Evolutionary conservation across 257 asterid genomes (phyloP).

Genomic region (Solanum chiquidenum): DNA sequence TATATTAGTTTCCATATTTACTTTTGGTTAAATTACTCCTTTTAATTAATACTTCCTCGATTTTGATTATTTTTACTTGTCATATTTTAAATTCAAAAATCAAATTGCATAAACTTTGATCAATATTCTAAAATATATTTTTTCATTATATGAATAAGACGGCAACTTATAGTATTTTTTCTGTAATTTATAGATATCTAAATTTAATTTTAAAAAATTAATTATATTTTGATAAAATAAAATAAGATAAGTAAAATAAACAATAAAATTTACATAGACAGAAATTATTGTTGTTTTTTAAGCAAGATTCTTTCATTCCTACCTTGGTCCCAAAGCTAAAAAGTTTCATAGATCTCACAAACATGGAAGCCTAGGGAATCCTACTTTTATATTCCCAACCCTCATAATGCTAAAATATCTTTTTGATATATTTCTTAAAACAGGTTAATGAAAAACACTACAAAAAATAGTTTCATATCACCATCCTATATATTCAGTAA

Average conservation of each 20-base stretch:
- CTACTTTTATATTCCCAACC: not conserved
- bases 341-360: not conserved
- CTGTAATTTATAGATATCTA: too few relatives aligned
- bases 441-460: not conserved
- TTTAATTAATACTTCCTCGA: not conserved
- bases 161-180: too few relatives aligned
- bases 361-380: not conserved
- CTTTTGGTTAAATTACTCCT: not conserved
- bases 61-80: too few relatives aligned
- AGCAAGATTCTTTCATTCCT: not conserved
- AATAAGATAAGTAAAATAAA: too few relatives aligned
- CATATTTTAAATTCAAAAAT: not conserved
- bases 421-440: not conserved
- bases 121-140: too few relatives aligned
- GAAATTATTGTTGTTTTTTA: not conserved
- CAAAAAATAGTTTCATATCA: not conserved
- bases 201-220: too few relatives aligned
- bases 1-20: not conserved
- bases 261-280: too few relatives aligned
- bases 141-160: too few relatives aligned
- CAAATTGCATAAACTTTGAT: too few relatives aligned
- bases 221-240: too few relatives aligned
- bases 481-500: not conserved
- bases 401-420: not conserved
- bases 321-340: not conserved